phyloP scores from a whole-genome alignment of 306 rosid species.

The Cicer cuneatum region DNA sequence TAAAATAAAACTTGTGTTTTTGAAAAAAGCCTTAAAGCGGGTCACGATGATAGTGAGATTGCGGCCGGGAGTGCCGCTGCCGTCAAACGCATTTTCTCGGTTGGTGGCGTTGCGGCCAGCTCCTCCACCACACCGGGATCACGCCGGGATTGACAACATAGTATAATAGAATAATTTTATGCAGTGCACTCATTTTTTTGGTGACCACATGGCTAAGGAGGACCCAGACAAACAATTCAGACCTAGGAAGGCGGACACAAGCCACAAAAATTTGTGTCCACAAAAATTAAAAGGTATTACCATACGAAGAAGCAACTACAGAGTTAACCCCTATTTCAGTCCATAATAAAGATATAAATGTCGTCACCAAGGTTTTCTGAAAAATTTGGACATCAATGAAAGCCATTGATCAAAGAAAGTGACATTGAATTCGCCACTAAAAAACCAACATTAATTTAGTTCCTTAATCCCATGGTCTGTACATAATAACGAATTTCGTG shows the following conservation, averaged over 20 bases:
- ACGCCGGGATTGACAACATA: too few species aligned
- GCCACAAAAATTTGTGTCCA: background rate
- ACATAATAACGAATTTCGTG: background rate
- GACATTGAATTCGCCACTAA: background rate
- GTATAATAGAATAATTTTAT: background rate
- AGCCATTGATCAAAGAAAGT: background rate
- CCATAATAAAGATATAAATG: background rate
- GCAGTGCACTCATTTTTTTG: slow-evolving; percentile 1
- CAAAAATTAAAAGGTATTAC: background rate
- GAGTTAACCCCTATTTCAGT: background rate
- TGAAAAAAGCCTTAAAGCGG: too few species aligned
- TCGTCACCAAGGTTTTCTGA: background rate
- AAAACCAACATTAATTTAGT: slow-evolving; percentile 1
- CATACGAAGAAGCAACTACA: slow-evolving; percentile 7
- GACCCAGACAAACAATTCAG: background rate
- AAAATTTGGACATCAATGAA: slow-evolving; percentile 9
- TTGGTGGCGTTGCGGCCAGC: too few species aligned
- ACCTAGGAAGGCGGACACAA: background rate
- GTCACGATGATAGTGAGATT: too few species aligned
- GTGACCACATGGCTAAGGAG: background rate
- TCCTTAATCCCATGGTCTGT: background rate
- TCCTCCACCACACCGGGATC: too few species aligned
- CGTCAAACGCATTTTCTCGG: too few species aligned
- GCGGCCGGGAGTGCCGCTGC: too few species aligned
- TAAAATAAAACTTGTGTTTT: too few species aligned